Conservation (phyloP, 2,329 filamentous ascomycete species). For the Bisporella sp. region DNA sequence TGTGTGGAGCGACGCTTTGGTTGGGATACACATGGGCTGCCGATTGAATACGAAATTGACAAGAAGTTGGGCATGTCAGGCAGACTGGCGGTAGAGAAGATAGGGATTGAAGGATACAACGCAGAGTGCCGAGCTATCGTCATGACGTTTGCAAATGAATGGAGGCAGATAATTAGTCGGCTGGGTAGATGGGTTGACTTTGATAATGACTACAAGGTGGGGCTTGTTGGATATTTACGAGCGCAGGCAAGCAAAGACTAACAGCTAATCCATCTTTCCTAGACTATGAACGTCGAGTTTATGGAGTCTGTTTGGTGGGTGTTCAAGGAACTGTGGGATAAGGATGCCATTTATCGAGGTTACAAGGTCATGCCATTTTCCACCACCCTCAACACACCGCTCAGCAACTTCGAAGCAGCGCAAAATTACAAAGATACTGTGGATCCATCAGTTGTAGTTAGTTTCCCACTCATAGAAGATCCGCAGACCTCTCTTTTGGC, state of each 20-base stretch:
- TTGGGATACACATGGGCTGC: conserved; percentile 92
- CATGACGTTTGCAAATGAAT: conserved; percentile 86
- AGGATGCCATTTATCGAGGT: conserved; percentile 82
- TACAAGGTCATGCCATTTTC: conserved; percentile 94
- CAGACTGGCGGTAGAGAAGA: conserved; percentile 76
- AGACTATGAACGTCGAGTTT: conserved; percentile 87
- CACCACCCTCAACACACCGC: conserved; percentile 77
- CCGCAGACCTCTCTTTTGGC: conserved; percentile 63
- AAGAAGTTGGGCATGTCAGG: conserved; percentile 89
- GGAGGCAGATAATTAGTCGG: conserved; percentile 80
- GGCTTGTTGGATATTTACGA: conserved; percentile 3
- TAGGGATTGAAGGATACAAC: conserved; percentile 87
- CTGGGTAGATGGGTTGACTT: conserved; percentile 96
- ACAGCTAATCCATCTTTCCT: conserved; percentile 1
- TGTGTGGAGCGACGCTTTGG: conserved; percentile 90
- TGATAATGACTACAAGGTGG: conserved; percentile 89
- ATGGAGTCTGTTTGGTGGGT: conserved; percentile 98
- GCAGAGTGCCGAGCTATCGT: conserved; percentile 87
- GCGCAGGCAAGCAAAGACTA: conserved; percentile 7
- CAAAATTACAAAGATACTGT: conserved; percentile 93
- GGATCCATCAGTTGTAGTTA: conserved; percentile 82
- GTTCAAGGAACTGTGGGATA: conserved; percentile 88
- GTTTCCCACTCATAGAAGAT: conserved; percentile 76
- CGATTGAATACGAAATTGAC: conserved; percentile 96
- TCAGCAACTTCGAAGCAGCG: conserved; percentile 90